Conservation (phyloP, 2,329 filamentous ascomycete species). For the Cylindrodendrum hubeiense region DNA sequence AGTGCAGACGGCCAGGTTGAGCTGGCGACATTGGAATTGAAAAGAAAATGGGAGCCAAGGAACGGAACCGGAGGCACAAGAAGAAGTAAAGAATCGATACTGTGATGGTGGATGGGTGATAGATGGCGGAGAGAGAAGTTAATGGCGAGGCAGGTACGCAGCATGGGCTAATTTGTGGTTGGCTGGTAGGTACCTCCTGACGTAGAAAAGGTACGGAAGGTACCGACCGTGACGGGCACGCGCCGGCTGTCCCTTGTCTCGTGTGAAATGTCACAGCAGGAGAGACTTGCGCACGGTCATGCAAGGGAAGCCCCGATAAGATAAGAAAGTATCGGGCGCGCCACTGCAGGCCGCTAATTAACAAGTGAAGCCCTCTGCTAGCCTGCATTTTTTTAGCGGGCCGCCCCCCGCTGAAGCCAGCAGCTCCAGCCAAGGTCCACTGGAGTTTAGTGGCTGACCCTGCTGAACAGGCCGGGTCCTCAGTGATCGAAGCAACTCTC, state of each 20-base stretch:
- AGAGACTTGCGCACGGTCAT: constrained; percentile 12
- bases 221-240: constrained; percentile 4
- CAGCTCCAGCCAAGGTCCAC: not conserved
- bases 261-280: not conserved
- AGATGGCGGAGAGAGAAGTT: constrained; percentile 23
- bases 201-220: constrained; percentile 6
- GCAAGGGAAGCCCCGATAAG: constrained; percentile 17
- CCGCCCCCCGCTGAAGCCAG: not conserved
- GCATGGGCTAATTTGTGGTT: constrained; percentile 23
- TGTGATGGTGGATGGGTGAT: constrained; percentile 3
- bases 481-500: not conserved
- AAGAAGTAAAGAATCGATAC: not conserved
- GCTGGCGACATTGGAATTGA: constrained; percentile 5
- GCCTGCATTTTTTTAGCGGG: not conserved
- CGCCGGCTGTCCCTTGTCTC: not conserved
- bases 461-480: not conserved
- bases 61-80: not conserved
- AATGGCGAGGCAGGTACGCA: constrained; percentile 21
- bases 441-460: not conserved
- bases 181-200: constrained; percentile 17
- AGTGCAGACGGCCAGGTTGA: not conserved
- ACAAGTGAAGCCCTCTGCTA: not conserved
- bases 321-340: constrained; percentile 7
- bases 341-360: not conserved
- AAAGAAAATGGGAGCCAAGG: not conserved